These are phyloP conservation scores for Oryza officinalis DNA, from an alignment of 176 grass and related monocot species.

Conservation along the genomic window DNA sequence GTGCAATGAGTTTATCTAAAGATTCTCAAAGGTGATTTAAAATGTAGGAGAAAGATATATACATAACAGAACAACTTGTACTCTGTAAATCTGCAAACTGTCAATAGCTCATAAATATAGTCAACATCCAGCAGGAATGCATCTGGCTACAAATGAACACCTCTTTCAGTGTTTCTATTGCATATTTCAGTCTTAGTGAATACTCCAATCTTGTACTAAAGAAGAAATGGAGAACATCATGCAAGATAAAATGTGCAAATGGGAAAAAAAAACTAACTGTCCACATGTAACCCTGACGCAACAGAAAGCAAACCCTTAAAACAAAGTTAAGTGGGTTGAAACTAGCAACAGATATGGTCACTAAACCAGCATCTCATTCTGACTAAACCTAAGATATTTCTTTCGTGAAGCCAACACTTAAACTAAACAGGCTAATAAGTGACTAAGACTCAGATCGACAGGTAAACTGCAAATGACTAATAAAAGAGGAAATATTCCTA, in stretches of 20 bases:
- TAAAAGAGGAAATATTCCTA: neutral
- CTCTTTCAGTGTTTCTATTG: neutral
- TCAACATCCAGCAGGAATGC: neutral
- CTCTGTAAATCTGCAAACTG: neutral
- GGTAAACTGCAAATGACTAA: neutral
- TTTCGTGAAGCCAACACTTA: neutral
- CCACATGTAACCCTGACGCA: neutral
- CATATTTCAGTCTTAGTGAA: neutral
- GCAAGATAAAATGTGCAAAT: slow-evolving; percentile 12
- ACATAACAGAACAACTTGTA: neutral
- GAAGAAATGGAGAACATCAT: slow-evolving; percentile 2
- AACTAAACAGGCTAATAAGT: neutral
- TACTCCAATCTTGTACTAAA: neutral
- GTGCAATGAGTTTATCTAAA: neutral
- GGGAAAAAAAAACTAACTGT: slow-evolving; percentile 11
- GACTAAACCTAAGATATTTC: slow-evolving; percentile 8
- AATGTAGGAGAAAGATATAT: neutral
- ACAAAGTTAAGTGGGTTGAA: neutral
- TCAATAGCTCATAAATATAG: neutral
- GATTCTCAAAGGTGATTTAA: neutral
- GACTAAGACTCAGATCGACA: neutral
- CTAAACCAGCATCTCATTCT: neutral
- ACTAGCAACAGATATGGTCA: neutral
- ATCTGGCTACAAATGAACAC: neutral
- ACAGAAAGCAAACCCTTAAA: slow-evolving; percentile 2